A percentile compares a stretch with the other conserved stretches of the same genome.
phyloP scores from a whole-genome alignment of 345 rosid species.

The Boechera divaricarpa region DNA sequence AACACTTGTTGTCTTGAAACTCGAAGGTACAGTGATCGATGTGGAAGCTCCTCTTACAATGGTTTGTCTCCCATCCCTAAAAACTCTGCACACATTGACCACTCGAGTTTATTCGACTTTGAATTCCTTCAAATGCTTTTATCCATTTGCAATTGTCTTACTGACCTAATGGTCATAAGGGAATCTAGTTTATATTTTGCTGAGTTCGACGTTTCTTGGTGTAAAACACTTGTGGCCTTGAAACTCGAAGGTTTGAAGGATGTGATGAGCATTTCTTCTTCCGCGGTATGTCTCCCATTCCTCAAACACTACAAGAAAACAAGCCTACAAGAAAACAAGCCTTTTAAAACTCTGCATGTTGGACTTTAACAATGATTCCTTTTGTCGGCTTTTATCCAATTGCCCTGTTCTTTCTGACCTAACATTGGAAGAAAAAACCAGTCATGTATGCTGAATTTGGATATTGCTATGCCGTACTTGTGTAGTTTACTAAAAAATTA shows the following conservation, averaged over 20 bases:
- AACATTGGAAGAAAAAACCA: not conserved
- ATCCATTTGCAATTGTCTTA: conserved; percentile 3
- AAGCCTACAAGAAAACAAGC: no score
- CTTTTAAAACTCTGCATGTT: conserved; percentile 10
- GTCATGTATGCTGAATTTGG: not conserved
- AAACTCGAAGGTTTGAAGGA: conserved; percentile 5
- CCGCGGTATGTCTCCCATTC: conserved; percentile 11
- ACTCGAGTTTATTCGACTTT: not conserved
- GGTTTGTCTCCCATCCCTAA: conserved; percentile 11
- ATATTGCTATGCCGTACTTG: not conserved
- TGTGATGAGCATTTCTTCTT: not conserved
- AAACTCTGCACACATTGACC: conserved; percentile 1
- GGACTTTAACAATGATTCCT: not conserved
- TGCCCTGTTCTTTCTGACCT: conserved; percentile 9
- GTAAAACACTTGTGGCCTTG: conserved; percentile 14
- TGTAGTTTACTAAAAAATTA: no score
- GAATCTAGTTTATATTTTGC: not conserved
- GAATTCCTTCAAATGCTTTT: not conserved
- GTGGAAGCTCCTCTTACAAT: conserved; percentile 14
- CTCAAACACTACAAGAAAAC: not conserved
- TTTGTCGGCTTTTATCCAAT: not conserved
- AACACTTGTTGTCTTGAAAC: conserved; percentile 22
- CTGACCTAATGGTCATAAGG: not conserved
- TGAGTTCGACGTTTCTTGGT: conserved; percentile 5
- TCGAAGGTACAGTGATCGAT: not conserved